A percentile compares a stretch with the other conserved stretches of the same genome.
Evolutionary conservation across 1,284 basidiomycete species (phyloP).

Genomic region (Melampsora americana): DNA sequence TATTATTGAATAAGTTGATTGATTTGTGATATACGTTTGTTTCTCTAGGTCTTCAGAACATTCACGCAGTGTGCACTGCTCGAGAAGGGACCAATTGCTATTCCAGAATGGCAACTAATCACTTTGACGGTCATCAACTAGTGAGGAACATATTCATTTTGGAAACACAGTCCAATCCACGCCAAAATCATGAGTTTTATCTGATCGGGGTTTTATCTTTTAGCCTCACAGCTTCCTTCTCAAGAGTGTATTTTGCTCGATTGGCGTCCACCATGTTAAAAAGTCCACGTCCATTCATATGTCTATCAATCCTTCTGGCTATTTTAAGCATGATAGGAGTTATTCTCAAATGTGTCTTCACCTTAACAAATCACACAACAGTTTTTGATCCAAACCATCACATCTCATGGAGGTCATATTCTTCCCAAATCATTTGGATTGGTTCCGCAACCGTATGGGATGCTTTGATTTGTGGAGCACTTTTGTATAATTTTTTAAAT

Average conservation of each 20-base stretch:
- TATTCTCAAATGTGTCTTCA: constrained; percentile 20
- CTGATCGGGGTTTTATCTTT: not conserved
- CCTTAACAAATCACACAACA: not conserved
- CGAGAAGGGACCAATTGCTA: constrained; percentile 9
- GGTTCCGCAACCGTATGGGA: constrained; percentile 19
- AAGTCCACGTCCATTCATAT: constrained; percentile 23
- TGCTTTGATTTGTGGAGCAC: constrained; percentile 16
- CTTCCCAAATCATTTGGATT: constrained; percentile 16
- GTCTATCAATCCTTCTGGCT: constrained; percentile 22
- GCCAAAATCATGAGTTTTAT: not conserved
- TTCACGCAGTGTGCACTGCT: constrained; percentile 23
- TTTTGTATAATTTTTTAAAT: constrained; percentile 24
- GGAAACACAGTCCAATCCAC: not conserved
- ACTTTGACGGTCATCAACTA: constrained; percentile 25
- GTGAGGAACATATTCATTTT: constrained; percentile 2
- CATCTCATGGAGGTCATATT: constrained; percentile 4
- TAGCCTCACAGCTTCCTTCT: constrained; percentile 24
- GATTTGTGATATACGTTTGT: not conserved
- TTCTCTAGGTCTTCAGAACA: constrained; percentile 30
- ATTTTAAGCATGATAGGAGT: constrained; percentile 5
- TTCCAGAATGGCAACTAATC: constrained; percentile 26
- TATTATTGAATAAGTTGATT: not conserved
- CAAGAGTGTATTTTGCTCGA: constrained; percentile 37
- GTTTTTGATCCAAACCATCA: constrained; percentile 6
- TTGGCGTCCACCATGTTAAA: constrained; percentile 40